A percentile compares a stretch with the other conserved stretches of the same genome.
phyloP scores from a whole-genome alignment of 441 rosid genomes.

The Melianthus villosus region DNA sequence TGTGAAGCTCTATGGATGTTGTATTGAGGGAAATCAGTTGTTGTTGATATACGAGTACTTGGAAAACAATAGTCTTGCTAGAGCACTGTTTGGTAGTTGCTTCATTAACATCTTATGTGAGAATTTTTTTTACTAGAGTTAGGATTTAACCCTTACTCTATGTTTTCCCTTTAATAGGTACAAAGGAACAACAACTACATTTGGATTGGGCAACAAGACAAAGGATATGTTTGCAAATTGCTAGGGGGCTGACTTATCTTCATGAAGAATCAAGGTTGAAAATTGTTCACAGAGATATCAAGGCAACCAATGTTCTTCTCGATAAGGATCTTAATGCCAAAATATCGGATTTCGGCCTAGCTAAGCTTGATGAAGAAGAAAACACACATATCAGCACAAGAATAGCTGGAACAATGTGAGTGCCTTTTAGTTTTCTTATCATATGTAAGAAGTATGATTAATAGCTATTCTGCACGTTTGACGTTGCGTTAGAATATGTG shows the following conservation, averaged over 20 bases:
- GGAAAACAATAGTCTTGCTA: constrained; percentile 61
- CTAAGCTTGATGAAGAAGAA: constrained; percentile 72
- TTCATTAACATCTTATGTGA: neutral
- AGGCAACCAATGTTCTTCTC: constrained; percentile 66
- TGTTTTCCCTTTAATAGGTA: constrained; percentile 17
- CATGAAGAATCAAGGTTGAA: constrained; percentile 29
- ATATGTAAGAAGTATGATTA: neutral
- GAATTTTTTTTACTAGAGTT: no score
- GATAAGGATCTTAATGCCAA: constrained; percentile 55
- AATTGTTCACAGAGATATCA: constrained; percentile 71
- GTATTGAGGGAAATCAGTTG: constrained; percentile 66
- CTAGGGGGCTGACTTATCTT: constrained; percentile 5
- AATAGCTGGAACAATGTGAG: constrained; percentile 73
- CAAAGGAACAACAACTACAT: constrained; percentile 11
- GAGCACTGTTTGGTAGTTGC: constrained; percentile 58
- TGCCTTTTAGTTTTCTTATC: no score
- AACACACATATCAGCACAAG: constrained; percentile 72
- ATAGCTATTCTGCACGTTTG: no score
- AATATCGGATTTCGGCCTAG: constrained; percentile 73
- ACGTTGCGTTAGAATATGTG: no score
- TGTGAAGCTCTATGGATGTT: constrained; percentile 61
- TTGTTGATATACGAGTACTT: constrained; percentile 60
- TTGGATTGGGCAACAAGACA: constrained; percentile 6
- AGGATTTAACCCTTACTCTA: no score
- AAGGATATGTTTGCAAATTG: constrained; percentile 2